Base-by-base conservation (phyloP, 257 asterid species). In the Primulina eburnea region DNA sequence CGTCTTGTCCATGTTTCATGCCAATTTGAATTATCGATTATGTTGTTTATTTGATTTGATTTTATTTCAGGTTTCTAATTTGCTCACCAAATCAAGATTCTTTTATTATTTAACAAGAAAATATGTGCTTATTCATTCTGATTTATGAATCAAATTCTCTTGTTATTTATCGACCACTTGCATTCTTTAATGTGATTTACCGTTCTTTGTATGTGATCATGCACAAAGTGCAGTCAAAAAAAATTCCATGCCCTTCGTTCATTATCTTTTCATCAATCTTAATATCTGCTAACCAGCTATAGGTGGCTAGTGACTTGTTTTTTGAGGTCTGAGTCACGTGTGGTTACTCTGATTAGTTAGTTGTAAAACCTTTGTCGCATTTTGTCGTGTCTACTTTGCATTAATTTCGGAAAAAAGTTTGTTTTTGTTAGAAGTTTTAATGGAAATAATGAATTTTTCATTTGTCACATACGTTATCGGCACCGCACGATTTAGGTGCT, bases 311-410 rank as follows among this genome's bases (percentile, higher is more conserved):
- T 4, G 65, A 35, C 71, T 21, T 43, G 28, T 38, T 73, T 28
- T 35, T 69, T 3, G 10, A 52, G 30, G 32, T n/a, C n/a, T 67
- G 11, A 43, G 53, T 43, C 17, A 20, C 16, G 16, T 14, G 29
- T 60, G 20, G n/a, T 20, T 65, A 1, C 17, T 67, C 35, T 69
- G 32, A n/a, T 66, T 50, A 71, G 69, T 70, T n/a, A 69, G 64
- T 59, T 18, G 72, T 65, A 40, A 63, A 3, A 43, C 38, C 21
- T 60, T 60, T 73, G 61, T 71, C 59, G 32, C 69, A 28, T 73
- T 18, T 59, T 43, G 66, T 61, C 52, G 63, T 57, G 37, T 65
- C 73, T 70, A 47, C 74, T 50, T 12, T 68, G 65, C 58, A 29
- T 53, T 29, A 28, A 21, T 14, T 56, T 52, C 4, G 28, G 55